Base-by-base conservation (phyloP, 2,329 filamentous ascomycete genomes). In the Sclerotinia sclerotiorum region DNA sequence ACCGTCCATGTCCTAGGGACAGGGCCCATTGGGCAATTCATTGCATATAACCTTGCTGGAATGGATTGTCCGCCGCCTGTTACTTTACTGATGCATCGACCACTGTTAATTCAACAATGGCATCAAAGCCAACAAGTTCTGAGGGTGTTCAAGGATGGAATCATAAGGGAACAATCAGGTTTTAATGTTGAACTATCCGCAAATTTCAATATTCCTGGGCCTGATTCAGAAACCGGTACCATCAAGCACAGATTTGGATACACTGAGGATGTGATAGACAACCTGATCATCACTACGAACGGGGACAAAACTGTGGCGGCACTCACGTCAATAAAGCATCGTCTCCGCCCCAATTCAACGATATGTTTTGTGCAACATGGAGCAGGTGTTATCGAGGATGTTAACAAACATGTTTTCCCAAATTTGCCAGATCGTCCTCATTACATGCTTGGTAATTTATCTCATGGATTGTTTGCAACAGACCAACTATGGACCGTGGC, bases 351-450 rank as follows among this genome's bases (percentile, higher is more conserved):
- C 3, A 81, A 87, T 39, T 92, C 90, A 1, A 91, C 92, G 0
- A 84, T 97, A 10, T 87, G 91, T 69, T 85, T 97, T 67, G 78
- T 96, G 68, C 90, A 93, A 68, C 91, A 94, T 71, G 93, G 94
- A 0, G 86, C 98, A 79, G 94, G 95, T 0, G 82, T 93, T 1
- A 83, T 93, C n/a, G 93, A 98, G 61, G 85, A 88, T 61, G 84
- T 97, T 52, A 93, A 92, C 74, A 79, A 84, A 46, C 79, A 84
- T 15, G 78, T 96, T 39, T 97, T 97, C 73, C 84, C 86, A 0
- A 85, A 94, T 70, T 82, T 85, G 0, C 77, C 80, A 0, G 82
- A 80, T 0, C 85, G 91, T 35, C 95, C 95, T 2, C 87, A 86
- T 67, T 97, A 96, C 74, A 83, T 97, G 69, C 77, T 77, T 32